Evolutionary conservation across 2,329 filamentous ascomycete genomes (phyloP), one percentile per base, ranked within the genome.

Genomic region (Xylariales sp.): DNA sequence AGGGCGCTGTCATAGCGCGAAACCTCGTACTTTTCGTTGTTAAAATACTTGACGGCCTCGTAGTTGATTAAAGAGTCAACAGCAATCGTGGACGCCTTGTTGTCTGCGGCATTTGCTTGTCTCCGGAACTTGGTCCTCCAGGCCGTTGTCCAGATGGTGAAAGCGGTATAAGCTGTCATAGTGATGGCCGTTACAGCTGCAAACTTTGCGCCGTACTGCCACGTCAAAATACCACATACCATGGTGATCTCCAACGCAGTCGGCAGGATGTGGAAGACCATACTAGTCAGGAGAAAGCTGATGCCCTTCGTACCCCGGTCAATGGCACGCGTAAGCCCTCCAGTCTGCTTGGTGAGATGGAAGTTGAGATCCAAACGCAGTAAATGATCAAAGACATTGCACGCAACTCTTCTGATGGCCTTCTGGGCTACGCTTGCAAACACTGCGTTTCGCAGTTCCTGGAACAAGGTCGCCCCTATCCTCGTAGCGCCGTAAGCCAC

Each of bases 11-110:
- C 90, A 61, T 98, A 98, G 31, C 93, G 80, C 22, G 78, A 76
- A 31, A 95, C 88, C 67, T 98, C 93, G 51, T 89, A 97, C 51
- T 86, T 88, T 59, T 98, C 94, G 57, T 98, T 98, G 70, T 98
- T 98, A 70, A 97, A 98, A 69, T 97, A 95, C 66, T 98, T 98
- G 59, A 98, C 93, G 11, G 94, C 91, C 65, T 98, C 93, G 58
- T 96, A 98, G 68, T 98, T 98, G 71, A 98, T 95, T 38, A 98
- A 70, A 1, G 90, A 95, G 66, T 98, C 93, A 2, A 97, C 90
- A 0, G 91, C 91, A 6, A 97, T 88, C 0, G 91, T 97, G 1
- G 91, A 94, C 0, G 88, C 93, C 59, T 83, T 88, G 65, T 97
- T 98, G 55, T 98, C 94, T 1, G 93, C 94, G 5, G 89, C 88